Evolutionary conservation across 306 rosid genomes (phyloP).

Genomic region (Malus fusca): DNA sequence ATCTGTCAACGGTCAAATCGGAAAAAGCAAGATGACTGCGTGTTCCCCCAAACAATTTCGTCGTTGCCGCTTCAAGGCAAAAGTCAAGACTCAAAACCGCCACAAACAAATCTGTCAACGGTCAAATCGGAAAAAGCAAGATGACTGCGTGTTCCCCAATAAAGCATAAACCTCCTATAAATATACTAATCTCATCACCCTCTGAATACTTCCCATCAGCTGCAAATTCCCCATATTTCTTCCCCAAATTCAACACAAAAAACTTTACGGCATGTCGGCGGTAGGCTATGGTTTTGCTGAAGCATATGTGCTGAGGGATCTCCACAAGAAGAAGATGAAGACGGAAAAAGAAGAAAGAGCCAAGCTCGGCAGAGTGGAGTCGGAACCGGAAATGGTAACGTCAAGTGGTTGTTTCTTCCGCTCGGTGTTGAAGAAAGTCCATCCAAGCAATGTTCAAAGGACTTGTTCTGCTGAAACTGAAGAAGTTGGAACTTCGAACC

Average conservation of each 20-base stretch:
- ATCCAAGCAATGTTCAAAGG: conserved; percentile 3
- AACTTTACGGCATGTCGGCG: conserved; percentile 4
- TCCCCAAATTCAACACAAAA: background rate
- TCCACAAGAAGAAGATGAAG: conserved; percentile 39
- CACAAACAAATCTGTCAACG: background rate
- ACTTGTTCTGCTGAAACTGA: background rate
- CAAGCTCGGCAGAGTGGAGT: background rate
- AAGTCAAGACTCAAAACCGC: background rate
- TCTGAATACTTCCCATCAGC: no score
- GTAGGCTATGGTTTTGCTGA: conserved; percentile 30
- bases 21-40: background rate
- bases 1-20: no score
- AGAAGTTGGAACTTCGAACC: background rate
- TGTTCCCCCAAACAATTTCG: background rate
- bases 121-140: no score
- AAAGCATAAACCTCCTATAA: background rate
- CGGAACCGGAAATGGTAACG: background rate
- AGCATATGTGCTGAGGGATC: conserved; percentile 31
- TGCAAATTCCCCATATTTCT: background rate
- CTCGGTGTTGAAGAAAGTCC: conserved; percentile 9
- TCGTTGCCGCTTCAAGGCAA: no score
- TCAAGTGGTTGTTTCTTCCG: conserved; percentile 33
- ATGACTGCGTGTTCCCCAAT: background rate
- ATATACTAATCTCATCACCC: background rate
- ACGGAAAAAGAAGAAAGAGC: conserved; percentile 16